Conservation (phyloP, 345 rosid species). For the Tarenaya hassleriana region DNA sequence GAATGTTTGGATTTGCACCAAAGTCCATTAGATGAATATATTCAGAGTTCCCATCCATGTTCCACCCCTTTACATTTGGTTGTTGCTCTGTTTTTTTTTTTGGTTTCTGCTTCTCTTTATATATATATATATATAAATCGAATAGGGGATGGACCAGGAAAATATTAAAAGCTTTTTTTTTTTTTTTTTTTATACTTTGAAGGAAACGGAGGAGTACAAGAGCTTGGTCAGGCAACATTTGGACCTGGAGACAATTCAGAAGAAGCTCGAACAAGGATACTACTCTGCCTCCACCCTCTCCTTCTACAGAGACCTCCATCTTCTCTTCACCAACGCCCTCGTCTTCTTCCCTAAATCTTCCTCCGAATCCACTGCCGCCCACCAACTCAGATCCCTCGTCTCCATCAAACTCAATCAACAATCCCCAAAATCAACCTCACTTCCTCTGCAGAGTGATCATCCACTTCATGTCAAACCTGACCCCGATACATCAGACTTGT, state of each 20-base stretch:
- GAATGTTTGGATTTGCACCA: no score
- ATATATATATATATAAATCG: no score
- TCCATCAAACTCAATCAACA: conserved; percentile 34
- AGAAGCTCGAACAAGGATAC: conserved; percentile 39
- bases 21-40: no score
- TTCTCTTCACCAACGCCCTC: conserved; percentile 58
- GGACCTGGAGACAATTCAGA: conserved; percentile 51
- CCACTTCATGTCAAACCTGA: conserved; percentile 25
- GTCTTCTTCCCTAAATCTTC: conserved; percentile 52
- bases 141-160: no score
- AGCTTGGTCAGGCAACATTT: conserved; percentile 46
- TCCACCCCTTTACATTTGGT: no score
- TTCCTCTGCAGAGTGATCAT: conserved; percentile 19
- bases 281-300: conserved; percentile 36
- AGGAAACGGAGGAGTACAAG: conserved; percentile 46
- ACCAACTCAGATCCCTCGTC: conserved; percentile 40
- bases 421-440: conserved; percentile 20
- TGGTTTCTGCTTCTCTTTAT: no score
- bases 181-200: neutral
- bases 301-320: conserved; percentile 59
- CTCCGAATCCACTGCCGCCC: conserved; percentile 42
- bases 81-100: no score
- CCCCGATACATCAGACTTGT: conserved; percentile 43
- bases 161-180: no score
- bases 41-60: no score